phyloP scores from a whole-genome alignment of 2,329 filamentous ascomycete species.

The Cladosporium sp. region DNA sequence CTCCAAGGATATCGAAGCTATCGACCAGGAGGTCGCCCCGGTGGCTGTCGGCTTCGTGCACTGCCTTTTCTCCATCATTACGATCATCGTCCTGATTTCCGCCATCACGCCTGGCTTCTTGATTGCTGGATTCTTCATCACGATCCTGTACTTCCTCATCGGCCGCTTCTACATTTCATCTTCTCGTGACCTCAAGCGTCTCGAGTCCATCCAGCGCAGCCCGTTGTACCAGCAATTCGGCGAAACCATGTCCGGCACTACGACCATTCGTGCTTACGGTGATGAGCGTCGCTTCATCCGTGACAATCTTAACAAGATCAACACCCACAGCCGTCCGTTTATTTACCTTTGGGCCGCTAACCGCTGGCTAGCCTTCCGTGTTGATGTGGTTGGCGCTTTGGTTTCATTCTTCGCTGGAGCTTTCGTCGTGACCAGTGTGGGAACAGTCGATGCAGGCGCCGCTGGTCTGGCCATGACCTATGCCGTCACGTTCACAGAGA shows the following conservation, averaged over 20 bases:
- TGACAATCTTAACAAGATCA: slow-evolving; percentile 84
- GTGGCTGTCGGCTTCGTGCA: slow-evolving; percentile 75
- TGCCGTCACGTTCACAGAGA: slow-evolving; percentile 94
- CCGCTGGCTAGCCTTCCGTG: slow-evolving; percentile 90
- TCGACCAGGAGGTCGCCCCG: slow-evolving; percentile 94
- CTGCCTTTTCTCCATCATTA: slow-evolving; percentile 65
- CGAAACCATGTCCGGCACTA: slow-evolving; percentile 90
- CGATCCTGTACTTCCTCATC: slow-evolving; percentile 73
- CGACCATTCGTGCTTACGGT: slow-evolving; percentile 93
- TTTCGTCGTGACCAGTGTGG: slow-evolving; percentile 82
- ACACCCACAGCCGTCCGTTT: slow-evolving; percentile 87
- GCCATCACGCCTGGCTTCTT: slow-evolving; percentile 87
- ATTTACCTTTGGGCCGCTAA: slow-evolving; percentile 97
- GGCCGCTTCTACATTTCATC: slow-evolving; percentile 85
- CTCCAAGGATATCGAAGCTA: slow-evolving; percentile 91
- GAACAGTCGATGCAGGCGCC: slow-evolving; percentile 80
- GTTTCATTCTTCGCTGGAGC: slow-evolving; percentile 91
- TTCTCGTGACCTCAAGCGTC: slow-evolving; percentile 89
- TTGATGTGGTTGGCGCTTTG: slow-evolving; percentile 83
- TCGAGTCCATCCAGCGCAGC: slow-evolving; percentile 91
- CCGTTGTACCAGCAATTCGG: slow-evolving; percentile 97
- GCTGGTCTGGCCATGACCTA: slow-evolving; percentile 94
- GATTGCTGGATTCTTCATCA: slow-evolving; percentile 81
- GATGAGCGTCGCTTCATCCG: slow-evolving; percentile 90
- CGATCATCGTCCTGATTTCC: slow-evolving; percentile 84